Conservation (phyloP, 2,329 filamentous ascomycete genomes). For the Fusarium liriodendri region DNA sequence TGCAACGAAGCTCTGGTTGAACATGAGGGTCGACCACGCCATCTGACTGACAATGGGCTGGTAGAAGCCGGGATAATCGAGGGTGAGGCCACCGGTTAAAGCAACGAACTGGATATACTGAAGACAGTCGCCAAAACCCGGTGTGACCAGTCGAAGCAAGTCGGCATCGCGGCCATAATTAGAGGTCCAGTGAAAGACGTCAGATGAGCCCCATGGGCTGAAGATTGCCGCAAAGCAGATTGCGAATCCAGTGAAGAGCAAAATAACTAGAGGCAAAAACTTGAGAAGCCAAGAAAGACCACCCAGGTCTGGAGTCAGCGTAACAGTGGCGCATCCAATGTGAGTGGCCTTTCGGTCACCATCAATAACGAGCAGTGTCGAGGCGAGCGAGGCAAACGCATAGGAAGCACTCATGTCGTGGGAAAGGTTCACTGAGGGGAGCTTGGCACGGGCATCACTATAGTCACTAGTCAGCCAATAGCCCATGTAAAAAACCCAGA, state of each 20-base stretch:
- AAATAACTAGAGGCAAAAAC: conserved; percentile 81
- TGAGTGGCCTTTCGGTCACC: conserved; percentile 72
- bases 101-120: conserved; percentile 96
- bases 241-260: conserved; percentile 83
- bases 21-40: conserved; percentile 91
- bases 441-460: conserved; percentile 51
- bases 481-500: neutral
- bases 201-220: conserved; percentile 92
- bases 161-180: conserved; percentile 97
- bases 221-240: conserved; percentile 87
- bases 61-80: conserved; percentile 94
- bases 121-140: conserved; percentile 94
- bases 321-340: conserved; percentile 84
- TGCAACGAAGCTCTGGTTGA: conserved; percentile 89
- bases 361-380: conserved; percentile 79
- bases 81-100: conserved; percentile 85
- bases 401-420: conserved; percentile 86
- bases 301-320: conserved; percentile 86
- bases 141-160: conserved; percentile 89
- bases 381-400: conserved; percentile 83
- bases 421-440: conserved; percentile 79
- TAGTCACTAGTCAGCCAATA: conserved; percentile 8
- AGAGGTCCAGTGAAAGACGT: conserved; percentile 96
- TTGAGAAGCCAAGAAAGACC: conserved; percentile 74
- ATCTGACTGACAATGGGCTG: conserved; percentile 90